Evolutionary conservation across 148 eudicot species (phyloP), one percentile per base, ranked within the genome.

Genomic region (Pharnaceum exiguum): DNA sequence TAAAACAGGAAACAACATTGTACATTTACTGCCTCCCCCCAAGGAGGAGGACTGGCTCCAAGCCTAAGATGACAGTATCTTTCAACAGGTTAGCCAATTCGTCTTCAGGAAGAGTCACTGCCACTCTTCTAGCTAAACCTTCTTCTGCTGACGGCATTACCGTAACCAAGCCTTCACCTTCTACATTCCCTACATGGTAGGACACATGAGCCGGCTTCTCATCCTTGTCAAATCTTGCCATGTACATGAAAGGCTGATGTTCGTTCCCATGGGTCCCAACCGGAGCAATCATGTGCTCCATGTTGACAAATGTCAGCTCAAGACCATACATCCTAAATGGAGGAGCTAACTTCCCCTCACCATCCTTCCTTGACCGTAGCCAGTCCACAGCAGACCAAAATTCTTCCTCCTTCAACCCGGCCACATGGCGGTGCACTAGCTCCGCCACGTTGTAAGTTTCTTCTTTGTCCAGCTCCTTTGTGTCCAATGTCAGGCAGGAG

Each of bases 141-240:
- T 52, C 77, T 24, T 85, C 87, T 0, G 79, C 68, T 4, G 85
- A 74, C 32, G 85, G 85, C 85, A 77, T 72, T 17, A 85, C 79
- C 39, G 60, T 10, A 36, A 85, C 73, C 66, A 79, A 50, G 37
- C 88, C 94, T 60, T 77, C 80, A 21, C 84, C 83, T 23, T 56
- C 78, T 37, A 63, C 69, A 40, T 78, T 71, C 36, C 70, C 81
- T 26, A 86, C 52, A 3, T 35, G 71, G 40, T 60, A 86, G 18
- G 83, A 75, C 40, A 82, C 94, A 15, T 86, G 89, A 1, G 62
- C 67, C 2, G 89, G 89, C 69, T 62, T 77, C 56, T 75, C 69
- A 39, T 54, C 76, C 55, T 73, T 56, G 56, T 62, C 63, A 42
- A 86, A 82, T 48, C 21, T 67, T 2, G 78, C 75, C 54, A 27